These are phyloP conservation scores for Sugiyamaella neomexicana DNA, from an alignment of 1,139 yeast genomes.

Conservation along the genomic window DNA sequence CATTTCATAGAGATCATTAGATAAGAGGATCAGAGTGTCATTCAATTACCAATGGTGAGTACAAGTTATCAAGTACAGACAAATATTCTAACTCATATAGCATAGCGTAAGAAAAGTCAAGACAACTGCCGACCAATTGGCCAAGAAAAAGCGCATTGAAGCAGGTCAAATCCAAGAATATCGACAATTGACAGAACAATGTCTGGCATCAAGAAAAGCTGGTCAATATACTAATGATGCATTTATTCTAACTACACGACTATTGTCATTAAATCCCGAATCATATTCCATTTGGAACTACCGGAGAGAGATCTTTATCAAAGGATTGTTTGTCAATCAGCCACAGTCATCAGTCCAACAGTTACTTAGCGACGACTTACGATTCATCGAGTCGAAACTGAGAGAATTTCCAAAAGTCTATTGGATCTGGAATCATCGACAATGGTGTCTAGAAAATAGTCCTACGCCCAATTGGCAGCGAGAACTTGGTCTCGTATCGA, in stretches of 20 bases:
- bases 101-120: constrained; percentile 71
- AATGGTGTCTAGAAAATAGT: constrained; percentile 69
- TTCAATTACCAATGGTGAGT: constrained; percentile 4
- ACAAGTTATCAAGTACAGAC: no score
- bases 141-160: constrained; percentile 48
- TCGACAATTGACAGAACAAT: constrained; percentile 45
- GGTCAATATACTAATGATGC: constrained; percentile 44
- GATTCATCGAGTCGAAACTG: constrained; percentile 59
- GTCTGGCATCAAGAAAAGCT: constrained; percentile 21
- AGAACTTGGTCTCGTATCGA: constrained; percentile 69
- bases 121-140: constrained; percentile 56
- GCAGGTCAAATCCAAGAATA: constrained; percentile 59
- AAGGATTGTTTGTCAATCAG: constrained; percentile 37
- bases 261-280: constrained; percentile 76
- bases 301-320: constrained; percentile 66
- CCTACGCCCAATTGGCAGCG: constrained; percentile 61
- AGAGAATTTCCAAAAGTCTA: constrained; percentile 80
- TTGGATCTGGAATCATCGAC: constrained; percentile 95
- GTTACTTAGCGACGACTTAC: constrained; percentile 59
- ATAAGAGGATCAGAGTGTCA: no score
- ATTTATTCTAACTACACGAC: constrained; percentile 54
- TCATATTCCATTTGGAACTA: constrained; percentile 89
- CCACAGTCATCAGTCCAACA: constrained; percentile 35
- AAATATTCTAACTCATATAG: constrained; percentile 38
- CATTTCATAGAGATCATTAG: no score